Conservation (phyloP, 192 early-diverging fungal species). For the Entomortierella lignicola region DNA sequence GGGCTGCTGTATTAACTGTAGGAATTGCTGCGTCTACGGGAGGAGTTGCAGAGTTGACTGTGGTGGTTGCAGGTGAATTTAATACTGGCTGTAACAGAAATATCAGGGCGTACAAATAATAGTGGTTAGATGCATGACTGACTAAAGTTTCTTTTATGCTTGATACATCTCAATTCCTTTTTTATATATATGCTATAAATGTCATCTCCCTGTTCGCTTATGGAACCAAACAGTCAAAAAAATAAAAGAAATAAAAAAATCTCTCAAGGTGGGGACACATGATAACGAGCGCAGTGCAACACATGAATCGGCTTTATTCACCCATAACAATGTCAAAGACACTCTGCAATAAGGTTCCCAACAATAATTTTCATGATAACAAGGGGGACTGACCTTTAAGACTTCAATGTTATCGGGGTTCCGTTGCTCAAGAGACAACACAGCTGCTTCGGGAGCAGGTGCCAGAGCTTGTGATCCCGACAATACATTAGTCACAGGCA, state of each 20-base stretch:
- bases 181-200: too few relatives aligned
- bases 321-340: slow-evolving; percentile 5
- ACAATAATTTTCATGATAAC: slow-evolving; percentile 13
- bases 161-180: too few relatives aligned
- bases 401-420: slow-evolving; percentile 48
- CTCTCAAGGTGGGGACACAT: slow-evolving; percentile 10
- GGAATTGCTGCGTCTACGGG: background rate
- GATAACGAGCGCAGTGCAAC: slow-evolving; percentile 20
- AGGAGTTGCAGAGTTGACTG: too few relatives aligned
- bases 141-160: too few relatives aligned
- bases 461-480: slow-evolving; percentile 38
- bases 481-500: slow-evolving; percentile 41
- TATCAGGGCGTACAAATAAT: too few relatives aligned
- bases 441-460: slow-evolving; percentile 22
- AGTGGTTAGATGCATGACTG: too few relatives aligned
- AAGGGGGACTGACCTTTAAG: slow-evolving; percentile 52
- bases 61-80: background rate
- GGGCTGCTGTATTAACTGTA: background rate
- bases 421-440: slow-evolving; percentile 31
- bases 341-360: slow-evolving; percentile 2
- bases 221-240: too few relatives aligned
- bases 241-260: too few relatives aligned
- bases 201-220: too few relatives aligned
- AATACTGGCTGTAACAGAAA: background rate
- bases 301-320: slow-evolving; percentile 39